phyloP scores from a whole-genome alignment of 495 filamentous ascomycete species.

The Aspergillus nanangensis region DNA sequence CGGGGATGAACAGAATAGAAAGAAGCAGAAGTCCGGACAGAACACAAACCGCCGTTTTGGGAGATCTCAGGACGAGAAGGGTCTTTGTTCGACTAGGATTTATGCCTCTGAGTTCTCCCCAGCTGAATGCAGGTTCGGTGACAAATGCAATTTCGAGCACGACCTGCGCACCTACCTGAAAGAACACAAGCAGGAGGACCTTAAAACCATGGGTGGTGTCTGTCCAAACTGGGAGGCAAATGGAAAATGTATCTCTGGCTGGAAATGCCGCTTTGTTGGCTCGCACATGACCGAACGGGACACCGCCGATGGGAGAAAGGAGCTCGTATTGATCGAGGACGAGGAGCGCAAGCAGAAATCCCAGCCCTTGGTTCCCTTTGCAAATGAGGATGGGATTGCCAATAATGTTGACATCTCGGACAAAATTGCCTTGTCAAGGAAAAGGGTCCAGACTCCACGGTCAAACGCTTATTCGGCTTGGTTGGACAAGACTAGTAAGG shows the following conservation, averaged over 20 bases:
- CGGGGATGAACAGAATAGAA: constrained; percentile 53
- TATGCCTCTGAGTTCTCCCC: constrained; percentile 72
- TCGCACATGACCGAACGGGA: constrained; percentile 77
- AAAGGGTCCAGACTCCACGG: constrained; percentile 60
- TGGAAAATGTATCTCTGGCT: constrained; percentile 76
- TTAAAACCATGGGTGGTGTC: constrained; percentile 64
- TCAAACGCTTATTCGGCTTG: constrained; percentile 73
- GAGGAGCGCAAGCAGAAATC: constrained; percentile 43
- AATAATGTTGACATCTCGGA: constrained; percentile 64
- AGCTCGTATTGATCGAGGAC: constrained; percentile 66
- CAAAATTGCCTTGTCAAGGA: constrained; percentile 67
- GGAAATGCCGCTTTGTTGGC: constrained; percentile 85
- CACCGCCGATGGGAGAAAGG: constrained; percentile 70
- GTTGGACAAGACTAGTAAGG: constrained; percentile 57
- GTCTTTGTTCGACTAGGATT: constrained; percentile 68
- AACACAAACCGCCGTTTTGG: constrained; percentile 87
- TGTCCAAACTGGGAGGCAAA: constrained; percentile 76
- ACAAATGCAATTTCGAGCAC: constrained; percentile 74
- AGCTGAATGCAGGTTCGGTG: constrained; percentile 64
- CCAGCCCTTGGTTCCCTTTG: constrained; percentile 23
- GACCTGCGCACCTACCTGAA: constrained; percentile 79
- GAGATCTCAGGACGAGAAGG: constrained; percentile 67
- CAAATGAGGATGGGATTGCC: constrained; percentile 59
- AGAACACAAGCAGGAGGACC: constrained; percentile 74
- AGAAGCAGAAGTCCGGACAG: constrained; percentile 75